Evolutionary conservation across 495 filamentous ascomycete genomes (phyloP).

Genomic region (Neurospora sp.): DNA sequence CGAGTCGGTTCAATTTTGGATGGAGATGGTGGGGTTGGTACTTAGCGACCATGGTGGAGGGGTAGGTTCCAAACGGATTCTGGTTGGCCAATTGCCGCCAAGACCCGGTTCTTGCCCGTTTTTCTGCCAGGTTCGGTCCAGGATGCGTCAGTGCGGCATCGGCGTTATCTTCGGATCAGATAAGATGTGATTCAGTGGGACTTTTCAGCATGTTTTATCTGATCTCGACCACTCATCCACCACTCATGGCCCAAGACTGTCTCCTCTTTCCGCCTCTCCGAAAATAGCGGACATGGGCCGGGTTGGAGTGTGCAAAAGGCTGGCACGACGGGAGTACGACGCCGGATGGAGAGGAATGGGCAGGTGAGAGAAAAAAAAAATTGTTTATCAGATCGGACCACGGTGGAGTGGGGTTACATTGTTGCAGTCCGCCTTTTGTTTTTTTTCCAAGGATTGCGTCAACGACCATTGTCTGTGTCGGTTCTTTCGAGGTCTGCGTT

Average conservation of each 20-base stretch:
- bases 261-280: constrained; percentile 8
- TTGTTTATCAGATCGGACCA: constrained; percentile 25
- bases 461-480: background rate
- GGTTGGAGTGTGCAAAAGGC: background rate
- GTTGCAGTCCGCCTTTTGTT: background rate
- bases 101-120: constrained; percentile 1
- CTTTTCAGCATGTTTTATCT: background rate
- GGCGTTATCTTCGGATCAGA: constrained; percentile 44
- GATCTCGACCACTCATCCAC: constrained; percentile 4
- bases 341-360: constrained; percentile 1
- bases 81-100: background rate
- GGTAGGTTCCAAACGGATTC: background rate
- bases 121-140: constrained; percentile 9
- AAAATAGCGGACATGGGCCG: constrained; percentile 6
- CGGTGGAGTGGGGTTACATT: background rate
- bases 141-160: constrained; percentile 22
- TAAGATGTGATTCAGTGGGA: constrained; percentile 32
- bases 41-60: background rate
- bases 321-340: background rate
- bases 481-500: no score
- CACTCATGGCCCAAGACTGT: background rate
- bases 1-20: background rate
- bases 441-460: background rate
- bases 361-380: constrained; percentile 7
- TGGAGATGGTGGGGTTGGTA: background rate